Evolutionary conservation across 2,329 filamentous ascomycete genomes (phyloP), one percentile per base, ranked within the genome.

Genomic region (Pseudohalonectria lignicola): DNA sequence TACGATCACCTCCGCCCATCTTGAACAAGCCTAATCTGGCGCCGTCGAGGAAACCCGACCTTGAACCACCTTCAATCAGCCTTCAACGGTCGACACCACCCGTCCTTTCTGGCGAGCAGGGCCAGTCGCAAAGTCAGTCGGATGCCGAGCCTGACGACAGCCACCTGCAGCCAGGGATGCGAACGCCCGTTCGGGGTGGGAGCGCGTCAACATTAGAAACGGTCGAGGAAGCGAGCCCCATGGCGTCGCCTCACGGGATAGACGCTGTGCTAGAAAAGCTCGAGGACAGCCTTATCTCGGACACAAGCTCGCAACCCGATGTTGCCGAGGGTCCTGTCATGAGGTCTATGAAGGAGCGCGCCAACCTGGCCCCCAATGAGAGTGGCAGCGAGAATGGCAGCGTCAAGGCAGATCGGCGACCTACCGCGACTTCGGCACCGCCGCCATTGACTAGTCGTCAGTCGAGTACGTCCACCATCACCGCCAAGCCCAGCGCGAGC

Each of bases 191-290:
- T 25, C 70, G 79, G 46, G n/a, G n/a, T n/a, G 74, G 68, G 41
- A 72, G 69, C 37, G 71, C 65, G 26, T 70, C 79, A 35, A 76
- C 75, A 34, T 64, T 95, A 41, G 90, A 94, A 61, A 95, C 92
- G 0, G 90, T 96, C 13, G 83, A 94, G 55, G 90, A 95, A 66
- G 79, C 82, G 39, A 92, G 86, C 61, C 74, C 86, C 43, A 78
- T 82, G 31, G 79, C 76, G 36, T 84, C 83, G 1, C 82, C 85
- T 49, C 62, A 61, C 36, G 55, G 54, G 23, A 49, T 62, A 43
- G 64, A 68, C 42, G 58, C 63, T 13, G 62, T 63, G 18, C 49
- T 72, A 37, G 72, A 75, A 41, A 72, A 64, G 55, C 60, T 66
- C 18, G 65, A 66, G 31, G 66, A 74, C 44, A 69, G 67, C 49